These are phyloP conservation scores for Nicotiana rustica DNA, from an alignment of 305 asterid genomes.

Conservation along the genomic window DNA sequence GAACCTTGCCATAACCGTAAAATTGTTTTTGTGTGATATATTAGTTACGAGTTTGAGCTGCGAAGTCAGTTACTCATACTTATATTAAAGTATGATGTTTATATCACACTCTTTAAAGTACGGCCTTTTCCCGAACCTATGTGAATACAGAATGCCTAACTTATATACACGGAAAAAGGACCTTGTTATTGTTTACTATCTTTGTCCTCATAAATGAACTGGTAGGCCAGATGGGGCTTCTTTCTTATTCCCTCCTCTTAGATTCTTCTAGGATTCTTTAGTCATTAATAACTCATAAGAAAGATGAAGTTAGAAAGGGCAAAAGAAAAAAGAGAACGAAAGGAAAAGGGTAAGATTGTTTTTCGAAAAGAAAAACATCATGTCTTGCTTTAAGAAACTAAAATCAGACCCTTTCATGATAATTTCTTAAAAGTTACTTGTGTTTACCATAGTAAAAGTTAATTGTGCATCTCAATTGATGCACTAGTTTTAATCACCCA, in stretches of 20 bases:
- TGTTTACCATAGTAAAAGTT: not conserved
- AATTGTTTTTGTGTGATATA: too few species aligned
- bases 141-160: too few species aligned
- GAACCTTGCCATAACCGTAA: too few species aligned
- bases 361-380: not conserved
- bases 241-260: not conserved
- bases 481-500: not conserved
- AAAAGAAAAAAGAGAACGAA: not conserved
- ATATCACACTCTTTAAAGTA: too few species aligned
- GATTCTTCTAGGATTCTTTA: not conserved
- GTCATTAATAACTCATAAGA: not conserved
- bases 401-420: not conserved
- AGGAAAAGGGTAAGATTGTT: not conserved
- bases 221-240: not conserved
- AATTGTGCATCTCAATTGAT: not conserved
- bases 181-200: not conserved
- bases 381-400: not conserved
- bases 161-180: too few species aligned
- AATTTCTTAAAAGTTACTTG: not conserved
- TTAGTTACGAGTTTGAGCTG: too few species aligned
- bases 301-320: not conserved
- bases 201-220: not conserved
- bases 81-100: accelerated
- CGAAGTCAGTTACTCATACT: too few species aligned
- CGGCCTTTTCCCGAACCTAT: too few species aligned